Percentiles rank a stretch among this genome's conserved stretches.
Conservation (phyloP, 1,139 yeast species). For the Pneumocystis sp. region DNA sequence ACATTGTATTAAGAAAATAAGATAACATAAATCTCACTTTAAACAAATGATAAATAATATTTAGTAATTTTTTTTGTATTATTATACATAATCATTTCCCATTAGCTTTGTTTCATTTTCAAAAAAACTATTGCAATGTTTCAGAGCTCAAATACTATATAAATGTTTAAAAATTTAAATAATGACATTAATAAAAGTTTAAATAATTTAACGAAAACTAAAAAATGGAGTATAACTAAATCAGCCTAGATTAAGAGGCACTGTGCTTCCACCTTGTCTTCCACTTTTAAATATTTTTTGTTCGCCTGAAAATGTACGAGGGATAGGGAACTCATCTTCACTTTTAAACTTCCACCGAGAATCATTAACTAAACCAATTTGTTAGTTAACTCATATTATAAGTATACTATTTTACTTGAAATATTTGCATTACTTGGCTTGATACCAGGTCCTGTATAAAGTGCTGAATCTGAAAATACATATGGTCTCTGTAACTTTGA, state of each 20-base stretch:
- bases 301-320: slow-evolving; percentile 56
- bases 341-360: slow-evolving; percentile 58
- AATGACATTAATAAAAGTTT: not conserved
- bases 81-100: not conserved
- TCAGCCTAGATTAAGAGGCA: slow-evolving; percentile 56
- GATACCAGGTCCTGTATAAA: not conserved
- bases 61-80: not conserved
- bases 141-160: not conserved
- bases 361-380: slow-evolving; percentile 48
- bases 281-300: slow-evolving; percentile 87
- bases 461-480: not conserved
- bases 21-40: not conserved
- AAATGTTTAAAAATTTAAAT: not conserved
- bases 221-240: slow-evolving; percentile 18
- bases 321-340: slow-evolving; percentile 60
- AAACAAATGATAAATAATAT: not conserved
- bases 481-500: not conserved
- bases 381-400: not conserved
- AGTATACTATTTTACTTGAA: slow-evolving; percentile 1
- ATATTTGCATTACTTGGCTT: not conserved
- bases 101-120: not conserved
- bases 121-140: not conserved
- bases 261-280: slow-evolving; percentile 60
- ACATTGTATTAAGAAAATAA: slow-evolving; percentile 5
- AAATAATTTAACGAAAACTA: not conserved